Percentiles rank a stretch among this genome's conserved stretches.
Evolutionary conservation across 2,329 filamentous ascomycete genomes (phyloP).

Genomic region (Fusarium oxysporum): DNA sequence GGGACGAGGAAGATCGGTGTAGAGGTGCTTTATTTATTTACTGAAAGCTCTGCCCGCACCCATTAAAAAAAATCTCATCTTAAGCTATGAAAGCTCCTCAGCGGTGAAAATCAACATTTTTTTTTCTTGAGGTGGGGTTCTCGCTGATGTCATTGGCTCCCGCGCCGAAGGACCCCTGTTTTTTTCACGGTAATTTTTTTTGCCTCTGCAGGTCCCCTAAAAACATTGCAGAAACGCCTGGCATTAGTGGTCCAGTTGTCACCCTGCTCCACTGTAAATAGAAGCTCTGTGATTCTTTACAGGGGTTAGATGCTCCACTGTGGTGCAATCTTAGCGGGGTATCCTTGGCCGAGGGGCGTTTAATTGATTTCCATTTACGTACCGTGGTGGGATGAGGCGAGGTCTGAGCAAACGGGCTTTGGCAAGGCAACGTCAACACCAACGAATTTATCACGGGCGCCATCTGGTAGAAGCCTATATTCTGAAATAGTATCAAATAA

Average conservation of each 20-base stretch:
- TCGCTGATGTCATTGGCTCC: constrained; percentile 47
- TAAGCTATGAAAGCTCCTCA: constrained; percentile 27
- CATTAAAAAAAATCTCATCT: constrained; percentile 15
- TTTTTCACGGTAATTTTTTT: constrained; percentile 29
- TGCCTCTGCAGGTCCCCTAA: constrained; percentile 27
- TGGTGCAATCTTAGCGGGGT: constrained; percentile 32
- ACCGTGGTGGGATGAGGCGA: not conserved
- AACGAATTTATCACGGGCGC: not conserved
- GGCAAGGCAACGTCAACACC: constrained; percentile 1
- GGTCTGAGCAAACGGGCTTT: not conserved
- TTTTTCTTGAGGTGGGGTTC: constrained; percentile 42
- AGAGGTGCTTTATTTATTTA: constrained; percentile 31
- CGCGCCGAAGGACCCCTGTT: constrained; percentile 35
- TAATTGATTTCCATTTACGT: constrained; percentile 26
- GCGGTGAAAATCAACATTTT: constrained; percentile 43
- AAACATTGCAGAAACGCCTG: constrained; percentile 21
- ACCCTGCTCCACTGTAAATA: constrained; percentile 30
- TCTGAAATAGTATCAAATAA: not conserved
- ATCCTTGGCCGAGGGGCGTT: constrained; percentile 23
- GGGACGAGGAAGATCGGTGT: constrained; percentile 9
- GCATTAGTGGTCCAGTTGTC: constrained; percentile 32
- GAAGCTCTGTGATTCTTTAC: constrained; percentile 28
- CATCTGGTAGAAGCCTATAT: not conserved
- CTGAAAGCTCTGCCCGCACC: constrained; percentile 10
- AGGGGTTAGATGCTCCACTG: constrained; percentile 18